Evolutionary conservation across 257 asterid species (phyloP), one percentile per base, ranked within the genome.

Genomic region (Scutellaria baicalensis): DNA sequence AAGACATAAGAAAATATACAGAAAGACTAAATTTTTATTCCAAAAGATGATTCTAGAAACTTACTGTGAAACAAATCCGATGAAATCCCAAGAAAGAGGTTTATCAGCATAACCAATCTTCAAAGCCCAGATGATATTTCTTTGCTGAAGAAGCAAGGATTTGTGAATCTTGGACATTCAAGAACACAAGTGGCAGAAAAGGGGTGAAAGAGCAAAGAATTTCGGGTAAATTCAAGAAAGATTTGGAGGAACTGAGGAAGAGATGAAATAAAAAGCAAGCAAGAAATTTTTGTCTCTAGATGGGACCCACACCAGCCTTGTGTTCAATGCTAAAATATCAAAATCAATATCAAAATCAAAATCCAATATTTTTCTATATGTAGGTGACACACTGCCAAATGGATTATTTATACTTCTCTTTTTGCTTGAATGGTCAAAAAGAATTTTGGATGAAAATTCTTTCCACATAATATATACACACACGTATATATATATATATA

Each of bases 261-360:
- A 56, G 23, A 60, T 27, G 68, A 54, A 68, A 73, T 68, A 74
- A 73, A 81, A 81, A 73, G 75, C 71, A 81, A 78, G 83, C 81
- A 79, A 77, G 74, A 76, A 73, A 76, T 70, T 39, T 58, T 21
- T 68, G 89, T 84, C 84, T 13, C 66, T 52, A 5, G 31, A 4
- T 63, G 85, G 85, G 78, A 35, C 83, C 88, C 82, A 75, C 76
- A 12, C 42, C 44, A 47, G 47, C 70, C 59, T 70, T 74, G 76
- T 75, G 74, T 45, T 66, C 20, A 79, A 71, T 70, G 62, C 78
- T 70, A n/a, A 5, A 21, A 48, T 50, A 36, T 43, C 44, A 69
- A 75, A 35, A 44, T 6, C 0, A 59, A 14, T n/a, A 16, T 13
- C 5, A 59, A 48, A 35, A 27, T 23, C 27, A 10, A 1, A 70